Conservation (phyloP, 2,329 filamentous ascomycete species). For the Tolypocladium pustulatum region DNA sequence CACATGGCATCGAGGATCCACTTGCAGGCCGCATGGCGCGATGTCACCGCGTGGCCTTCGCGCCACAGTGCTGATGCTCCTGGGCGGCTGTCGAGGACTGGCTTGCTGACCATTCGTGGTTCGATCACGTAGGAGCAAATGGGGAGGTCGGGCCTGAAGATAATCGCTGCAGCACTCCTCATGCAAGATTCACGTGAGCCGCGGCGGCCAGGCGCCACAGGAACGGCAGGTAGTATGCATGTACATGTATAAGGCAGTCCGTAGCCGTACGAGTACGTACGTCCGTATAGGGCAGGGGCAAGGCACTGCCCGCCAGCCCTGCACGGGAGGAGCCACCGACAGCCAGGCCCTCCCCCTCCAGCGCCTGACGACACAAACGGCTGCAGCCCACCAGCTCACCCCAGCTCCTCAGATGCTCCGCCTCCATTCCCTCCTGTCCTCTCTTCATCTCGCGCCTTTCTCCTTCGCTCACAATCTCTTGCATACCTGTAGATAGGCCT, state of each 20-base stretch:
- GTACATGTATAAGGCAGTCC: too few species aligned
- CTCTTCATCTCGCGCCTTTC: background rate
- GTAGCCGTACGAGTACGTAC: too few species aligned
- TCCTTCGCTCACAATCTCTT: background rate
- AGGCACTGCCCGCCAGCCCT: background rate
- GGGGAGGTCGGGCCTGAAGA: background rate
- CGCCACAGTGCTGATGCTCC: background rate
- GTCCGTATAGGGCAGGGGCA: too few species aligned
- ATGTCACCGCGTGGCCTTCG: background rate
- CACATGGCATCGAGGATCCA: background rate
- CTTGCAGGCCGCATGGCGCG: background rate
- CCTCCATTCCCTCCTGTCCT: slow-evolving; percentile 1
- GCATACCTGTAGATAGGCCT: too few species aligned
- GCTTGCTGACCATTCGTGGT: background rate
- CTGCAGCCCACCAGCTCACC: background rate
- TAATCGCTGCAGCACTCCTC: background rate
- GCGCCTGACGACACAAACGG: background rate
- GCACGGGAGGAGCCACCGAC: too few species aligned
- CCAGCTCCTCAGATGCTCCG: background rate
- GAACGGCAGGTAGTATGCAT: too few species aligned
- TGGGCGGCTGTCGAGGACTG: background rate
- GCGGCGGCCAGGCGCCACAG: background rate
- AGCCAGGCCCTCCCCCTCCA: too few species aligned
- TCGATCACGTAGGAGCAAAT: background rate
- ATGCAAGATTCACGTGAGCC: background rate